Base-by-base conservation (phyloP, 257 asterid genomes). In the Eustoma russellianum region DNA sequence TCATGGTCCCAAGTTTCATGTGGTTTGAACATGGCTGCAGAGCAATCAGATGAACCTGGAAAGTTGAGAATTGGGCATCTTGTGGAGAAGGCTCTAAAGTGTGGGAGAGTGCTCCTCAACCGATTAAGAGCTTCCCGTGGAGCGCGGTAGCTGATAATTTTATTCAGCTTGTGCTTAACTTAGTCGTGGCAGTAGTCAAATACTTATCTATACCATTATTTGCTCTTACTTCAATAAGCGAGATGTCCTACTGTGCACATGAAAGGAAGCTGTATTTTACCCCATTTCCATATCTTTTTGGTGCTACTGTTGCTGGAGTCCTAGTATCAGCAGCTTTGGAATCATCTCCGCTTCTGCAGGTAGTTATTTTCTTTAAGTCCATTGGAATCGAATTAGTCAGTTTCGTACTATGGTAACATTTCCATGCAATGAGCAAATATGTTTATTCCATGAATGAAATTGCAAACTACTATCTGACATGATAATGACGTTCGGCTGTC, bases 231-330 rank as follows among this genome's bases (percentile, higher is more conserved):
- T 75, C 88, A 6, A 45, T 87, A 44, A 92, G 98, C 33, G 95
- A 92, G 72, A 66, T 88, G 88, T 92, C 95, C 46, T 92, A 88
- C 64, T 85, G 95, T 70, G 97, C 97, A 19, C 97, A 88, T 45
- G 97, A 92, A 78, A 79, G 81, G 74, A 84, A 85, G 83, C 70
- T 88, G 13, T 70, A 64, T 71, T 63, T 84, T 15, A 68, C 76
- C 62, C 90, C 79, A 12, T n/a, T 92, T 46, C 97, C 94, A 0
- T 76, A 88, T 70, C 66, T 92, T 61, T 51, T 75, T n/a, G 97
- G 98, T 16, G 75, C 65, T 57, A 80, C 77, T 69, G 77, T 81
- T 43, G 80, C 91, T 66, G 91, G 93, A 47, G 78, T 76, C 70
- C 60, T 92, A 35, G 74, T 62, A 64, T 59, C 70, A 17, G 85